phyloP scores from a whole-genome alignment of 176 grass and related monocot genomes.

The Cenchrus fungigraminus region DNA sequence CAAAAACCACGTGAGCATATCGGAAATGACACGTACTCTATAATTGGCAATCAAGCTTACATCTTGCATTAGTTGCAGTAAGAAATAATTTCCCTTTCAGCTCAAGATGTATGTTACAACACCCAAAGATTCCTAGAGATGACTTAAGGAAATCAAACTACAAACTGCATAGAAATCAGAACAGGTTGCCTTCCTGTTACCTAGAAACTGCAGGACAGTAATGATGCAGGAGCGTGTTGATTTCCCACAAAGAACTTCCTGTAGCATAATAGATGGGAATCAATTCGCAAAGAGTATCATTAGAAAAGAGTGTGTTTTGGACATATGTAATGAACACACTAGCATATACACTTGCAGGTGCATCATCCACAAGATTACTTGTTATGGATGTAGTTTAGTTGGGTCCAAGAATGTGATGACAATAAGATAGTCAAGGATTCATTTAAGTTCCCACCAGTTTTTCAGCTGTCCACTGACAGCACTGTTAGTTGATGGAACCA shows the following conservation, averaged over 20 bases:
- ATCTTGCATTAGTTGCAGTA: neutral
- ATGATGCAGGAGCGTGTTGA: constrained; percentile 84
- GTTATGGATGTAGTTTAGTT: constrained; percentile 30
- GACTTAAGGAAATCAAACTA: constrained; percentile 13
- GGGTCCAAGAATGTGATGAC: neutral
- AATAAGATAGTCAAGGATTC: neutral
- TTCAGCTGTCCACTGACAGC: neutral
- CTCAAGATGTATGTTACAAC: constrained; percentile 30
- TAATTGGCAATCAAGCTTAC: constrained; percentile 22
- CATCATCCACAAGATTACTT: neutral
- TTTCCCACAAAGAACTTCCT: constrained; percentile 98
- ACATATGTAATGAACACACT: constrained; percentile 30
- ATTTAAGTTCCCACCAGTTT: neutral
- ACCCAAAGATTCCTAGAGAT: constrained; percentile 9
- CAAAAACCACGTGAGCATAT: constrained; percentile 27
- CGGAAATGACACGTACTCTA: neutral
- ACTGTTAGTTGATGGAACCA: constrained; percentile 9
- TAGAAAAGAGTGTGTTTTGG: constrained; percentile 7
- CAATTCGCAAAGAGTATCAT: neutral
- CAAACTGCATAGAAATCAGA: constrained; percentile 22
- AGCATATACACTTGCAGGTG: constrained; percentile 1
- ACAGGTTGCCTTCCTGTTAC: constrained; percentile 43
- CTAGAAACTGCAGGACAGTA: constrained; percentile 86
- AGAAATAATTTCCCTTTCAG: neutral
- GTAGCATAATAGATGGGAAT: constrained; percentile 10